phyloP scores from a whole-genome alignment of 2,329 filamentous ascomycete species.

The Claviceps lovelessii region DNA sequence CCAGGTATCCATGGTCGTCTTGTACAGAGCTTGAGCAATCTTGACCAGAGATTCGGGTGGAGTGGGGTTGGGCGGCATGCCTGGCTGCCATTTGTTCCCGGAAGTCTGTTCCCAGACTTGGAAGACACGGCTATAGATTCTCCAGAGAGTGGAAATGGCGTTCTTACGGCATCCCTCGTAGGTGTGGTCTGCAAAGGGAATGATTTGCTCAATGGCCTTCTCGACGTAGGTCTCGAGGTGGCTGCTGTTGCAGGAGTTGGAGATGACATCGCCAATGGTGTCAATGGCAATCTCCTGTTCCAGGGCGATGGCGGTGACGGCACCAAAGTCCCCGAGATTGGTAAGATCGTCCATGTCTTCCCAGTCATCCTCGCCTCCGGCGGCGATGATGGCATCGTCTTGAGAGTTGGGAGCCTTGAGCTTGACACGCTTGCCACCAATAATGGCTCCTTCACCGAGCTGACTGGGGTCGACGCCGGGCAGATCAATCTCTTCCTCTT shows the following conservation, averaged over 20 bases:
- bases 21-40: slow-evolving; percentile 74
- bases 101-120: slow-evolving; percentile 62
- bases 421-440: slow-evolving; percentile 76
- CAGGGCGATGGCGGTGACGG: slow-evolving; percentile 76
- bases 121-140: slow-evolving; percentile 83
- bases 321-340: slow-evolving; percentile 69
- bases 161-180: slow-evolving; percentile 93
- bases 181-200: slow-evolving; percentile 70
- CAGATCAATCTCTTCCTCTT: slow-evolving; percentile 74
- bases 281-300: slow-evolving; percentile 97
- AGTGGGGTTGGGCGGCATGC: slow-evolving; percentile 67
- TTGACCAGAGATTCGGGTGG: slow-evolving; percentile 69
- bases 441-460: slow-evolving; percentile 59
- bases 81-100: slow-evolving; percentile 75
- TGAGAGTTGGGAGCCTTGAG: slow-evolving; percentile 44
- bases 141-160: slow-evolving; percentile 81
- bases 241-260: slow-evolving; percentile 66
- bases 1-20: slow-evolving; percentile 74
- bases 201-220: slow-evolving; percentile 68
- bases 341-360: slow-evolving; percentile 66
- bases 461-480: slow-evolving; percentile 43
- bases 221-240: slow-evolving; percentile 68
- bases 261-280: slow-evolving; percentile 83
- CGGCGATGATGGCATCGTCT: slow-evolving; percentile 39
- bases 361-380: slow-evolving; percentile 37